Percentiles rank a stretch among this genome's conserved stretches.
These are phyloP conservation scores for Salvia miltiorrhiza DNA, from an alignment of 257 asterid species.

Conservation along the genomic window DNA sequence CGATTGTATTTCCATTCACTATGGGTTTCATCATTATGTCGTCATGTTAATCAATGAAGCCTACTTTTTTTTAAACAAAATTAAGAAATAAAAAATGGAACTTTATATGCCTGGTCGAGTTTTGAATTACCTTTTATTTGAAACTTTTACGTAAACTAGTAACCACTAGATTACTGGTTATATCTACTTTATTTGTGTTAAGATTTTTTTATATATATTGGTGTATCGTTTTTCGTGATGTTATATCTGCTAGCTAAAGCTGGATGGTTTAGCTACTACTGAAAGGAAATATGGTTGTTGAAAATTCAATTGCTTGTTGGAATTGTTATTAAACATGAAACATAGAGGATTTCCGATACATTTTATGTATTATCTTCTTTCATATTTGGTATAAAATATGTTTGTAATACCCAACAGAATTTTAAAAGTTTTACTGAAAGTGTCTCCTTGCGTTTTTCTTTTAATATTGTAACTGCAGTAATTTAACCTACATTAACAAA, in stretches of 20 bases:
- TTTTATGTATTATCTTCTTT: neutral
- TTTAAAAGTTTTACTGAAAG: neutral
- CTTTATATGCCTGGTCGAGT: neutral
- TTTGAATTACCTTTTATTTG: neutral
- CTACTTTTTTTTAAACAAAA: too few species aligned
- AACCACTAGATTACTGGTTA: neutral
- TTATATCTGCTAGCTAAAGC: neutral
- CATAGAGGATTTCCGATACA: neutral
- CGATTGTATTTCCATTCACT: too few species aligned
- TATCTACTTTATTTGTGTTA: neutral
- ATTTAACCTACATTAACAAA: neutral
- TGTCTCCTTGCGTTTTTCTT: neutral
- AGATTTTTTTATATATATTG: neutral
- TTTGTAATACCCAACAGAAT: neutral
- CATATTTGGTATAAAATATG: neutral
- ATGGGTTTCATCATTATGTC: too few species aligned
- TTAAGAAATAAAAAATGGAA: too few species aligned
- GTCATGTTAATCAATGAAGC: too few species aligned
- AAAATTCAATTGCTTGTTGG: neutral
- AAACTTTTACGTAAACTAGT: slow-evolving; percentile 3
- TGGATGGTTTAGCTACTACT: neutral
- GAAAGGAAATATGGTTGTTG: neutral
- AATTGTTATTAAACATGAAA: neutral
- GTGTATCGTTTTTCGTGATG: neutral
- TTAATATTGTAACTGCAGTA: neutral